phyloP scores from a whole-genome alignment of 352 stramenopile genomes.

The Globisporangium paroecandrum region DNA sequence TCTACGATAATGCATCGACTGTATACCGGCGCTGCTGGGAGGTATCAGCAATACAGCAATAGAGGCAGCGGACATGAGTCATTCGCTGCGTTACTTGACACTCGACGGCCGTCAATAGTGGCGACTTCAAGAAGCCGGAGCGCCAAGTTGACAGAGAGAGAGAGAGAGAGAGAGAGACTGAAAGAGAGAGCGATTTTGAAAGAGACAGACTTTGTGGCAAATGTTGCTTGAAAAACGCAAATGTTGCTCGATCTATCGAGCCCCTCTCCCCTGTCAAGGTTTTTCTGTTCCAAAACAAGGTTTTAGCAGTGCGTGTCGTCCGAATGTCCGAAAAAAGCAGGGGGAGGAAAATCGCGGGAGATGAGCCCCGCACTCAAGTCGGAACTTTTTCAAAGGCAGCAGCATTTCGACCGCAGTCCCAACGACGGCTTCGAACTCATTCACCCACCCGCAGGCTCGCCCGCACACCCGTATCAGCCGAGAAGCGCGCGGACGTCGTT shows the following conservation, averaged over 20 bases:
- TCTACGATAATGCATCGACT: neutral
- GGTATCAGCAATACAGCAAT: slow-evolving; percentile 6
- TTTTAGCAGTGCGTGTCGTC: neutral
- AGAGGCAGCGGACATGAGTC: neutral
- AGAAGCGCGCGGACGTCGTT: neutral
- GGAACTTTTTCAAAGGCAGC: slow-evolving; percentile 3
- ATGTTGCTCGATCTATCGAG: slow-evolving; percentile 10
- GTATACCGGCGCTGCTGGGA: neutral
- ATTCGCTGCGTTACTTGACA: slow-evolving; percentile 1
- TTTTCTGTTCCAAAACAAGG: neutral
- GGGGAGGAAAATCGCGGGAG: slow-evolving; percentile 5
- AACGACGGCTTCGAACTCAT: neutral
- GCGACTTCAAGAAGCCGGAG: slow-evolving; percentile 8
- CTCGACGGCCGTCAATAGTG: neutral
- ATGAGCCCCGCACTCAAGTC: slow-evolving; percentile 3
- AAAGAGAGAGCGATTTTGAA: neutral
- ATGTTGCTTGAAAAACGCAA: neutral
- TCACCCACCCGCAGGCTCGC: neutral
- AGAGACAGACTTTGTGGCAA: slow-evolving; percentile 9
- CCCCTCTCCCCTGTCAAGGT: neutral
- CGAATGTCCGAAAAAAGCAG: slow-evolving; percentile 1
- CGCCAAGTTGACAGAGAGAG: slow-evolving; percentile 1
- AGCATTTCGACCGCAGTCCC: neutral
- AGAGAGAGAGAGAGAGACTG: neutral
- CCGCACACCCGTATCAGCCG: slow-evolving; percentile 3